A percentile compares a stretch with the other conserved stretches of the same genome.
Conservation (phyloP, 805 yeast species). For the Kuraishia capsulata region DNA sequence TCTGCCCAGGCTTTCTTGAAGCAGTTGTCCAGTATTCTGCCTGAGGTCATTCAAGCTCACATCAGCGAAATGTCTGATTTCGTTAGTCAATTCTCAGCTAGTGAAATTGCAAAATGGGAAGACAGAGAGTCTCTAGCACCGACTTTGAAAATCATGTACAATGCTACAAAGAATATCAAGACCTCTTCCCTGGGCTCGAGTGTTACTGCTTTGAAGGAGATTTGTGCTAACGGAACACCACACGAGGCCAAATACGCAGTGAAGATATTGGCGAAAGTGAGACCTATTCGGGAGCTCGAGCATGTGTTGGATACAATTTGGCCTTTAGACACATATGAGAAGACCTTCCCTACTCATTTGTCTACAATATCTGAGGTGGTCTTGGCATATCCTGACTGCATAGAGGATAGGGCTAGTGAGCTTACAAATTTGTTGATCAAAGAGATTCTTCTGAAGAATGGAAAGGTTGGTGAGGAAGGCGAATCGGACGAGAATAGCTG, state of each 20-base stretch:
- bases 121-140: slow-evolving; percentile 15
- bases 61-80: slow-evolving; percentile 36
- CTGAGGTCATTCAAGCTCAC: slow-evolving; percentile 57
- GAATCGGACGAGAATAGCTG: slow-evolving; percentile 16
- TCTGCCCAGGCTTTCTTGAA: slow-evolving; percentile 47
- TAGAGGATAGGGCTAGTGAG: slow-evolving; percentile 44
- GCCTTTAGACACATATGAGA: slow-evolving; percentile 35
- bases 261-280: slow-evolving; percentile 31
- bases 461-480: slow-evolving; percentile 20
- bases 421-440: slow-evolving; percentile 53
- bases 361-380: slow-evolving; percentile 54
- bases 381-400: slow-evolving; percentile 31
- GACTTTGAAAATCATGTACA: slow-evolving; percentile 51
- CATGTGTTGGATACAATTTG: slow-evolving; percentile 31
- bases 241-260: slow-evolving; percentile 57
- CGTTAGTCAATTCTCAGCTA: slow-evolving; percentile 2
- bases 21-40: slow-evolving; percentile 48
- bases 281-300: not conserved
- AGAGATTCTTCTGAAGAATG: slow-evolving; percentile 49
- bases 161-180: slow-evolving; percentile 42
- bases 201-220: slow-evolving; percentile 30
- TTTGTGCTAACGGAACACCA: slow-evolving; percentile 46
- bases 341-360: slow-evolving; percentile 43
- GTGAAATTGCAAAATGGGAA: not conserved
- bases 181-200: slow-evolving; percentile 36